Evolutionary conservation across 768 basidiomycete genomes (phyloP), one percentile per base, ranked within the genome.

Genomic region (Agaricus blazei): DNA sequence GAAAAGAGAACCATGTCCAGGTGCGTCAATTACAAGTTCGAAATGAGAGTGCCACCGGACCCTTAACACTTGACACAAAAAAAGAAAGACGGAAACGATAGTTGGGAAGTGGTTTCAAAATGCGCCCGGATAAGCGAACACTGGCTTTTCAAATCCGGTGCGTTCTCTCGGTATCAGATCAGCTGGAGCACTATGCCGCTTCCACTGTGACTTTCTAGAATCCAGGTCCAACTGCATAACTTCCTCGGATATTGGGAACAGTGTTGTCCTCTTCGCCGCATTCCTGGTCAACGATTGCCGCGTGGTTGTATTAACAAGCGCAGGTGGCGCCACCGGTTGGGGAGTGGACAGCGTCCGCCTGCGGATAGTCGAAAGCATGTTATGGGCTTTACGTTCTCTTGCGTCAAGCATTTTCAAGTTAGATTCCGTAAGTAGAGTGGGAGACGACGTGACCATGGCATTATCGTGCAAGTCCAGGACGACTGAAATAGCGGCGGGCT

Each of bases 351-450:
- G 57, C 5, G 77, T 82, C 62, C 86, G 80, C 51, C 83, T 79
- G 60, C 75, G 73, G 59, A 91, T 74, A 15, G 81, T 81, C 29
- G 74, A 76, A 51, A 88, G 75, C 88, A 90, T 87, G 62, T 82
- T 76, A 52, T 77, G 75, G 5, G 84, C 79, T 43, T 75, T 80
- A 62, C 78, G 73, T 57, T 78, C 79, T 50, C 86, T 82, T 19
- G 76, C 73, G 60, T 78, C 75, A 54, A 86, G 70, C 4, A 78
- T 72, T 42, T 69, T 65, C 34, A 83, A 63, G 62, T 85, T 83
- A 43, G 69, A 67, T 68, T 84, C 78, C 0, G 79, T 80, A 45
- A 86, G 73, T 55, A 77, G 67, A 9, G 72, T 69, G 27, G 77
- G 70, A 24, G 78, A 78, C 29, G 63, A 58, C 12, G 71, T 75